Percentiles rank a stretch among this genome's conserved stretches.
These are phyloP conservation scores for Lolium rigidum DNA, from an alignment of 176 grass and related monocot genomes.

Conservation along the genomic window DNA sequence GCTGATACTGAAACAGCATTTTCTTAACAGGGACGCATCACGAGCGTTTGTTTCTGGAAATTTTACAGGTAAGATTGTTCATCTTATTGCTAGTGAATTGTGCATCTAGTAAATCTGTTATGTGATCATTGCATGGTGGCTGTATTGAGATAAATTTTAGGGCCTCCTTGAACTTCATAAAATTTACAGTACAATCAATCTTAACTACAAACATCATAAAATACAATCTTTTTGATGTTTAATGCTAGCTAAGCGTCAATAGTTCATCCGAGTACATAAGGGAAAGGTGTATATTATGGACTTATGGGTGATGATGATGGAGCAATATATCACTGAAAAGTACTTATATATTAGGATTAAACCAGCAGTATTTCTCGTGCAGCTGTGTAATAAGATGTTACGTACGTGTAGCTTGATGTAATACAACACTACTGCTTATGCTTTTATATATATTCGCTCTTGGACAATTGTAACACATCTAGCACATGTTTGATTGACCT, in stretches of 20 bases:
- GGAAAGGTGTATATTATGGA: background rate
- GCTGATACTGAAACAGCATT: conserved; percentile 41
- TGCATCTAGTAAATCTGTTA: background rate
- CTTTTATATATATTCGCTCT: background rate
- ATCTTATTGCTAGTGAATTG: conserved; percentile 1
- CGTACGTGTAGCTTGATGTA: background rate
- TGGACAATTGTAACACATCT: background rate
- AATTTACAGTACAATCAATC: background rate
- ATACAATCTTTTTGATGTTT: conserved; percentile 13
- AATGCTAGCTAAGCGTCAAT: background rate
- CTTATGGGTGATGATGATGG: background rate
- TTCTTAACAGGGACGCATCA: conserved; percentile 78
- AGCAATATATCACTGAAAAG: conserved; percentile 17
- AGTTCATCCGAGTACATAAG: conserved; percentile 24
- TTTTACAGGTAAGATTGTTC: conserved; percentile 72
- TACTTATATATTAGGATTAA: background rate
- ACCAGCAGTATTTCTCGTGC: background rate
- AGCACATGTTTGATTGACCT: background rate
- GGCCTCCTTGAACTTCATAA: background rate
- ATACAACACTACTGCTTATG: background rate
- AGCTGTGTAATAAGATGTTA: background rate
- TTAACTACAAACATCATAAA: background rate
- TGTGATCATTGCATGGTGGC: background rate
- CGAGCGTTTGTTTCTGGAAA: conserved; percentile 94
- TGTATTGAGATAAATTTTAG: background rate